phyloP scores from a whole-genome alignment of 2,329 filamentous ascomycete species.

The Aspergillus sp. region DNA sequence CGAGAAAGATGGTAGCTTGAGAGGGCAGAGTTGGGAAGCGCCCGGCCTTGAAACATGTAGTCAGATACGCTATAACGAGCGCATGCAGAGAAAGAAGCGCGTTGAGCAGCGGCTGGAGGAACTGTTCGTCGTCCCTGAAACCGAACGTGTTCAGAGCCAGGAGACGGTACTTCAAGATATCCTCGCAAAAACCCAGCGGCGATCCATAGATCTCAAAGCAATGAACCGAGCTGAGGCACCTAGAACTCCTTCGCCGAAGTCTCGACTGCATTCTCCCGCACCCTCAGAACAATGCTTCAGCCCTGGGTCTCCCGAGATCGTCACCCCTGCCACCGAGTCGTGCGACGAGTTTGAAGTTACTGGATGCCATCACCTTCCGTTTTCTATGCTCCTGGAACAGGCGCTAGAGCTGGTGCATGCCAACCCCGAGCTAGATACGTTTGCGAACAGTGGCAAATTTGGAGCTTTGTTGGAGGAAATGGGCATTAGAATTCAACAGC shows the following conservation, averaged over 20 bases:
- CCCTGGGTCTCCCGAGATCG: constrained; percentile 10
- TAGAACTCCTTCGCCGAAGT: constrained; percentile 1
- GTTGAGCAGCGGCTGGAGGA: constrained; percentile 16
- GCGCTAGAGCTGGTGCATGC: constrained; percentile 14
- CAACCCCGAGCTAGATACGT: constrained; percentile 20
- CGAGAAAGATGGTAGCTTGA: constrained; percentile 14
- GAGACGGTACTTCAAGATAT: constrained; percentile 10
- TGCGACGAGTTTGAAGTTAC: constrained; percentile 7
- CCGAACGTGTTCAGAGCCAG: neutral
- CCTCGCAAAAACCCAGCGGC: constrained; percentile 7
- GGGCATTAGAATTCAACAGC: constrained; percentile 5
- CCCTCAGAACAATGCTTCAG: neutral
- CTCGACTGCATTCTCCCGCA: neutral
- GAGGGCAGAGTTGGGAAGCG: constrained; percentile 14
- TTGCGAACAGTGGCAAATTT: constrained; percentile 17
- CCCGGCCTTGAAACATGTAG: constrained; percentile 22
- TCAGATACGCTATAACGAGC: constrained; percentile 18
- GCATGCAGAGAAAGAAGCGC: constrained; percentile 11
- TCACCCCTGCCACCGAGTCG: constrained; percentile 3
- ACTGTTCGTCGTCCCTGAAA: constrained; percentile 19
- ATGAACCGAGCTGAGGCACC: neutral
- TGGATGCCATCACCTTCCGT: constrained; percentile 13
- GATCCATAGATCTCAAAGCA: neutral
- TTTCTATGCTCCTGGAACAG: constrained; percentile 15
- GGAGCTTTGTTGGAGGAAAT: constrained; percentile 16